Conservation (phyloP, 2,329 filamentous ascomycete genomes). For the Helotiales sp. region DNA sequence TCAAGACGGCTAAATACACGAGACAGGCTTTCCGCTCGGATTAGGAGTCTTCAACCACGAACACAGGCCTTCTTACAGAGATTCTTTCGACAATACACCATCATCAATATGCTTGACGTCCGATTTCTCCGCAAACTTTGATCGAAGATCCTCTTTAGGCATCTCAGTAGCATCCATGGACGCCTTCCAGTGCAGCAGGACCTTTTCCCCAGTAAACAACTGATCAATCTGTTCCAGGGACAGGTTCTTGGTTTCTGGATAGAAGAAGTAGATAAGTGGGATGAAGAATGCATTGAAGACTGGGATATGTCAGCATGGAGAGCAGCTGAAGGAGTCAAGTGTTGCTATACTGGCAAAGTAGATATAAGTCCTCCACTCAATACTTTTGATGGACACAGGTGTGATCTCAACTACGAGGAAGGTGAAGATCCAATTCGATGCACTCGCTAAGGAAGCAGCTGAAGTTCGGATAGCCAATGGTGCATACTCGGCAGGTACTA, state of each 20-base stretch:
- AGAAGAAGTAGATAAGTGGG: conserved; percentile 25
- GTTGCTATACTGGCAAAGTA: conserved; percentile 54
- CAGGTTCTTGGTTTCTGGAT: conserved; percentile 40
- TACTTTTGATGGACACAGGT: conserved; percentile 34
- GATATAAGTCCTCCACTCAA: conserved; percentile 39
- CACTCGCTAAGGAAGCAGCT: conserved; percentile 40
- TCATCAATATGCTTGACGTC: background rate
- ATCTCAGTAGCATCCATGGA: background rate
- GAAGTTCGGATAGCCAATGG: conserved; percentile 42
- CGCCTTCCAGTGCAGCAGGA: background rate
- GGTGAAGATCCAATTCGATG: conserved; percentile 50
- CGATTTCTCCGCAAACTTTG: background rate
- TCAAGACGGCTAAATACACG: too few relatives aligned
- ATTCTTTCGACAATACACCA: background rate
- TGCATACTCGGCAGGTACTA: conserved; percentile 51
- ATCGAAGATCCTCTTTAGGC: background rate
- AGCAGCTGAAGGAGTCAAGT: background rate
- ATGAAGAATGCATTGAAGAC: background rate
- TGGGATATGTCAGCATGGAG: background rate
- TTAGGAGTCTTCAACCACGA: too few relatives aligned
- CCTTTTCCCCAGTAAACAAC: conserved; percentile 10
- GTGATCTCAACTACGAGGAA: conserved; percentile 47
- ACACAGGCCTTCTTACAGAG: background rate
- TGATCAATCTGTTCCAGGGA: conserved; percentile 41
- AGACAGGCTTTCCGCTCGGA: too few relatives aligned